These are phyloP conservation scores for Coemansia reversa DNA, from an alignment of 192 early-diverging fungal genomes.

Conservation along the genomic window DNA sequence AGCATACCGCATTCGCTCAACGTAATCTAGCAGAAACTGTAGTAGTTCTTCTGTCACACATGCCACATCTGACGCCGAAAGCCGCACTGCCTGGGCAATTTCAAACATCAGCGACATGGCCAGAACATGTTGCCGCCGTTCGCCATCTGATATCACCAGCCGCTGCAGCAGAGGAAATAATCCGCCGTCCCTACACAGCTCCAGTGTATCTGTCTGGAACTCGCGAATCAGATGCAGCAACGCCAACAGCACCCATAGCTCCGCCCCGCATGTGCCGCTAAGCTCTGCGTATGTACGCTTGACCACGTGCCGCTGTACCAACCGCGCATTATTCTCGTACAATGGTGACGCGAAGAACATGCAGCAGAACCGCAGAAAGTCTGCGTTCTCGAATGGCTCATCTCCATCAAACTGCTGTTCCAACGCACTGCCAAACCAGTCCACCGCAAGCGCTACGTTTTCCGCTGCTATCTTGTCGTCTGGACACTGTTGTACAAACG, in stretches of 20 bases:
- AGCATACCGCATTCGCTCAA: constrained; percentile 52
- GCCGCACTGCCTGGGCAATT: constrained; percentile 43
- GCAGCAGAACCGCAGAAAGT: constrained; percentile 48
- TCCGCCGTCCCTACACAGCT: constrained; percentile 46
- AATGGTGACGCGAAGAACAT: constrained; percentile 54
- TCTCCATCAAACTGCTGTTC: constrained; percentile 40
- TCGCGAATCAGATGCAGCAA: constrained; percentile 44
- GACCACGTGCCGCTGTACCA: constrained; percentile 51
- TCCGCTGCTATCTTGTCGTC: constrained; percentile 30
- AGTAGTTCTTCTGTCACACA: constrained; percentile 38
- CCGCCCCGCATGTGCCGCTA: constrained; percentile 22
- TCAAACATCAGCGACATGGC: constrained; percentile 57
- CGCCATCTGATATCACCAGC: constrained; percentile 20
- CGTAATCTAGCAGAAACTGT: constrained; percentile 44
- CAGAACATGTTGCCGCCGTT: constrained; percentile 40
- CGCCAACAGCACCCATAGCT: constrained; percentile 48
- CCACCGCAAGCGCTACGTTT: constrained; percentile 48
- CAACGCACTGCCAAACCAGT: constrained; percentile 50
- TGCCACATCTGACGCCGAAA: constrained; percentile 33
- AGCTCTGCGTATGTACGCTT: constrained; percentile 51
- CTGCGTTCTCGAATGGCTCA: constrained; percentile 52
- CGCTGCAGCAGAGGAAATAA: constrained; percentile 48
- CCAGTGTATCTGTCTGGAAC: constrained; percentile 44
- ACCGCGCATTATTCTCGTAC: constrained; percentile 50
- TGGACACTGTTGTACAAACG: constrained; percentile 17